Evolutionary conservation across 2,329 filamentous ascomycete genomes (phyloP).

Genomic region (Metarhizium sp.): DNA sequence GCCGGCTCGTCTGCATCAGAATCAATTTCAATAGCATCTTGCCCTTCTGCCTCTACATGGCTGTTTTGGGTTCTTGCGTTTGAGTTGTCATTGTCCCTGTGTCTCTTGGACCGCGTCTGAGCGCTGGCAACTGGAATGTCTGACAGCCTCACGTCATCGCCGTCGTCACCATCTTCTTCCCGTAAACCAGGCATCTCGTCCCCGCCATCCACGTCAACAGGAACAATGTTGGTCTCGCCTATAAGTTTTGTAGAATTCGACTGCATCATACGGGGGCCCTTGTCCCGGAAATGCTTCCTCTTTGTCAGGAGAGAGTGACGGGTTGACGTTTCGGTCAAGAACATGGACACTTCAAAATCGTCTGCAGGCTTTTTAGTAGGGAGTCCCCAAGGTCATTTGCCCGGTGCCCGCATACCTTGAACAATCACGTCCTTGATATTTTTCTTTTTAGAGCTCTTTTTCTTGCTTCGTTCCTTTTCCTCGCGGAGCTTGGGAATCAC

Average conservation of each 20-base stretch:
- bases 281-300: conserved; percentile 66
- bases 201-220: conserved; percentile 34
- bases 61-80: conserved; percentile 17
- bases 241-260: conserved; percentile 56
- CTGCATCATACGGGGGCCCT: conserved; percentile 39
- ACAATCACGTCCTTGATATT: conserved; percentile 80
- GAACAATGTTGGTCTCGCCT: conserved; percentile 44
- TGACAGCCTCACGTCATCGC: conserved; percentile 17
- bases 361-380: conserved; percentile 41
- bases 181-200: conserved; percentile 20
- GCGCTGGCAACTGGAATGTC: conserved; percentile 23
- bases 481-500: conserved; percentile 88
- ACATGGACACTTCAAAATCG: conserved; percentile 92
- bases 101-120: conserved; percentile 19
- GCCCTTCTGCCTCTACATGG: conserved; percentile 22
- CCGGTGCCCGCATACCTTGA: conserved; percentile 46
- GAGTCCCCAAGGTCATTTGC: background rate
- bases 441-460: conserved; percentile 62
- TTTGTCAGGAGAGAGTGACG: conserved; percentile 82
- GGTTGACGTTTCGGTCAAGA: conserved; percentile 76
- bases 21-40: conserved; percentile 22
- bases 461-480: conserved; percentile 56
- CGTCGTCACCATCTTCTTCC: conserved; percentile 39
- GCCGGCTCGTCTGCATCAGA: conserved; percentile 32
- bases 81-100: conserved; percentile 14